Base-by-base conservation (phyloP, 1,139 yeast genomes). In the Hansenula sp. region DNA sequence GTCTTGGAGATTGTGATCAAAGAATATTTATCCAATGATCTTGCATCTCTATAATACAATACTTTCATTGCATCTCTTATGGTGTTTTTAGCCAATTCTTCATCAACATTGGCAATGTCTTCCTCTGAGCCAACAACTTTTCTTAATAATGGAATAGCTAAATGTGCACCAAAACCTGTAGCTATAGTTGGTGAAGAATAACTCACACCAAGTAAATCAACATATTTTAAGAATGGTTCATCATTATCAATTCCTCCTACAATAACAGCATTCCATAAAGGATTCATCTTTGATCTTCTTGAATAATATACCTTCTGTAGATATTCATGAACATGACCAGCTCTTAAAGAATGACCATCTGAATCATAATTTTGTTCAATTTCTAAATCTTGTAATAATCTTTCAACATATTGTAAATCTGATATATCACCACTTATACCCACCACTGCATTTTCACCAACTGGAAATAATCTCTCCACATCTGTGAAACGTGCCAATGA, bases 381-480 rank as follows among this genome's bases (percentile, higher is more conserved):
- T 43, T 79, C 90, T 57, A 94, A 72, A 50, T 87, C 88, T 39
- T 87, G 90, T 49, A 94, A 72, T 39, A 82, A 61, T 47, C 89
- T 71, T 57, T 82, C 79, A 44, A 94, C 66, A 50, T 88, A 80
- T 64, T 94, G 98, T 68, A 90, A 74, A 66, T 94, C 99, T 32
- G 96, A 84, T 36, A 92, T 79, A 63, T 94, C 99, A 38, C 99
- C 99, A 38, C 95, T 84, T 35, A 90, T 71, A 37, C 98, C 99
- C 40, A 94, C 96, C 39, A 89, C 82, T 1, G 97, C 85, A 50
- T 83, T 82, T 26, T 73, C 65, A 9, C 98, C 98, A 25, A 90
- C 95, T 45, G 75, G 75, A 56, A 89, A 67, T 58, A 94, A 69
- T 61, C 98, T 79, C 62, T 92, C 95, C 49, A 87, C 75, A 62